These are phyloP conservation scores for Favolaschia claudopus DNA, from an alignment of 768 basidiomycete genomes.

Conservation along the genomic window DNA sequence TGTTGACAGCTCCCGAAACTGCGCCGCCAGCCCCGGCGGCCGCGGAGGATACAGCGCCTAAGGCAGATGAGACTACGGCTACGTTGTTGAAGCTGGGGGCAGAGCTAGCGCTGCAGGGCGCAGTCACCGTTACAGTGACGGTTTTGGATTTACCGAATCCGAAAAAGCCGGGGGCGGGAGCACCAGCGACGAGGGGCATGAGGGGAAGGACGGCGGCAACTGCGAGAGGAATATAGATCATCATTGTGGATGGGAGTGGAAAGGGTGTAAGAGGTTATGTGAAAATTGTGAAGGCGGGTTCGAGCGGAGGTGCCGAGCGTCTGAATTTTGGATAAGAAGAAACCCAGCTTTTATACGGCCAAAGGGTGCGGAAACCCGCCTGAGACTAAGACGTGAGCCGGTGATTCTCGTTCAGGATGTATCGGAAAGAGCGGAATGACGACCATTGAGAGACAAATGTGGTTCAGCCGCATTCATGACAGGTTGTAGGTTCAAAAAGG, in stretches of 20 bases:
- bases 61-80: neutral
- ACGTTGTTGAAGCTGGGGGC: neutral
- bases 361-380: too few species aligned
- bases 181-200: neutral
- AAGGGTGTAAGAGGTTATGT: too few species aligned
- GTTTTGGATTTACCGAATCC: neutral
- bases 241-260: neutral
- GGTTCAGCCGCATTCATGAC: too few species aligned
- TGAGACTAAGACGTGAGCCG: too few species aligned
- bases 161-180: neutral
- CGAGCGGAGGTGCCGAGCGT: too few species aligned
- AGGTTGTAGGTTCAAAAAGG: too few species aligned
- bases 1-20: neutral
- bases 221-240: conserved; percentile 9
- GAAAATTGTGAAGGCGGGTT: too few species aligned
- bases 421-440: too few species aligned
- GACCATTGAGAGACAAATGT: too few species aligned
- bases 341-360: too few species aligned
- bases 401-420: too few species aligned
- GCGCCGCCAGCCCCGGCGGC: neutral
- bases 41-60: neutral
- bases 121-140: conserved; percentile 10
- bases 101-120: neutral
- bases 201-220: neutral
- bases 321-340: too few species aligned